Base-by-base conservation (phyloP, 441 rosid species). In the Syzygium syzygioides region DNA sequence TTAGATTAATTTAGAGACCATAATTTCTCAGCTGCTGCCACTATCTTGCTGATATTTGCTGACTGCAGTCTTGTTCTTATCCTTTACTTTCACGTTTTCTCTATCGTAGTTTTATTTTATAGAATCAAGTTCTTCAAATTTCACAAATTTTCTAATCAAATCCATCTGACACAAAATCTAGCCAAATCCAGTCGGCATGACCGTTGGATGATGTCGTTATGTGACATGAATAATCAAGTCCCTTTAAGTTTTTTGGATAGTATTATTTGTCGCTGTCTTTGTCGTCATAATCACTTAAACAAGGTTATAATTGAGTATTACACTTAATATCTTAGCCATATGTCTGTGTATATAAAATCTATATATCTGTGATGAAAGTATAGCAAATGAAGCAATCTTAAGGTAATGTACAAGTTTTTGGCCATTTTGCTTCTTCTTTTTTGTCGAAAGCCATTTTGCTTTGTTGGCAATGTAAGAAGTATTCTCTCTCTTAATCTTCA, bases 1-100 rank as follows among this genome's bases (percentile, higher is more conserved):
- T 57, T 57, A 57, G 10, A 57, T 57, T 25, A 25, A 57, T 10
- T 57, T 57, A 57, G 5, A 57, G 5, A 57, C 62, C 62, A 25
- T 57, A 25, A 57, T 57, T 25, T 25, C n/a, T 57, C 62, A 25
- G 62, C n/a, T 25, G n/a, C n/a, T 57, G 14, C 62, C 62, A 25
- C n/a, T 14, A 57, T 25, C 25, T 12, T 57, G n/a, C 62, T 25
- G 14, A 57, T 57, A 57, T 10, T 25, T 10, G 62, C n/a, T 1
- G 2, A 9, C 26, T 10, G 14, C 5, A 4, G 14, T 57, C 0
- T 23, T 13, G 19, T 54, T 54, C 64, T 59, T 18, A 23, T 19
- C 2, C 0, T 23, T 0, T 1, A 55, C 57, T 55, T 55, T 55
- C 23, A 18, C 20, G 0, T 55, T 55, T 55, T 55, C 0, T 55